These are phyloP conservation scores for Coix lacrymajobi DNA, from an alignment of 176 grass and related monocot genomes.

Conservation along the genomic window DNA sequence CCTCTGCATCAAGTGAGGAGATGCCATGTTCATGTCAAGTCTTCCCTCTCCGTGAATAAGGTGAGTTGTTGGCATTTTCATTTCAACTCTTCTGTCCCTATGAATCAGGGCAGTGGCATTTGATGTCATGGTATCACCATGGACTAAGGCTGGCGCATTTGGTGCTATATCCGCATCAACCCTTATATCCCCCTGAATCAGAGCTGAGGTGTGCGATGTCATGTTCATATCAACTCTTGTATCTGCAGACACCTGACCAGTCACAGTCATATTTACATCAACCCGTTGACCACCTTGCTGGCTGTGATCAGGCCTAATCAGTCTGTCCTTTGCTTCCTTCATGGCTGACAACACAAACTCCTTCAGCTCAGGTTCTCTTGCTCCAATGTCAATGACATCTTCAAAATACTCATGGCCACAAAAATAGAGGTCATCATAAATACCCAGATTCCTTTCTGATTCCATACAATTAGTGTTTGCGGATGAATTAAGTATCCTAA, in stretches of 20 bases:
- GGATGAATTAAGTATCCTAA: slow-evolving; percentile 50
- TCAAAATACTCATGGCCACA: slow-evolving; percentile 61
- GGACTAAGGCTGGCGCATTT: slow-evolving; percentile 22
- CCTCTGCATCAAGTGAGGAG: slow-evolving; percentile 46
- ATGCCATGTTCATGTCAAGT: slow-evolving; percentile 52
- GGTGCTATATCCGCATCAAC: slow-evolving; percentile 27
- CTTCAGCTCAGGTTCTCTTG: slow-evolving; percentile 76
- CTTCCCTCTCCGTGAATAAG: slow-evolving; percentile 40
- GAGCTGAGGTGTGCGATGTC: slow-evolving; percentile 26
- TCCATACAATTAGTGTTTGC: slow-evolving; percentile 15
- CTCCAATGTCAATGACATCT: slow-evolving; percentile 67
- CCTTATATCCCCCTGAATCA: slow-evolving; percentile 45
- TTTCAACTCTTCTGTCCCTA: slow-evolving; percentile 35
- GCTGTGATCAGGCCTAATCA: slow-evolving; percentile 34
- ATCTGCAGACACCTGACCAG: slow-evolving; percentile 22
- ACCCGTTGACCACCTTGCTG: slow-evolving; percentile 37
- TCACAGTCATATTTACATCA: slow-evolving; percentile 53
- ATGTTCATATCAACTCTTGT: slow-evolving; percentile 55
- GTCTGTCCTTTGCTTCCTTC: slow-evolving; percentile 71
- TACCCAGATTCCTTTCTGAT: slow-evolving; percentile 29
- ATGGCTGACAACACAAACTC: slow-evolving; percentile 74
- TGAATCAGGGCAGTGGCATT: slow-evolving; percentile 21
- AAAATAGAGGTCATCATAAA: slow-evolving; percentile 64
- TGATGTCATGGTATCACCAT: slow-evolving; percentile 38
- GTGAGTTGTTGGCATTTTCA: slow-evolving; percentile 19